Evolutionary conservation across 257 asterid species (phyloP), one percentile per base, ranked within the genome.

Genomic region (Craterostigma plantagineum): DNA sequence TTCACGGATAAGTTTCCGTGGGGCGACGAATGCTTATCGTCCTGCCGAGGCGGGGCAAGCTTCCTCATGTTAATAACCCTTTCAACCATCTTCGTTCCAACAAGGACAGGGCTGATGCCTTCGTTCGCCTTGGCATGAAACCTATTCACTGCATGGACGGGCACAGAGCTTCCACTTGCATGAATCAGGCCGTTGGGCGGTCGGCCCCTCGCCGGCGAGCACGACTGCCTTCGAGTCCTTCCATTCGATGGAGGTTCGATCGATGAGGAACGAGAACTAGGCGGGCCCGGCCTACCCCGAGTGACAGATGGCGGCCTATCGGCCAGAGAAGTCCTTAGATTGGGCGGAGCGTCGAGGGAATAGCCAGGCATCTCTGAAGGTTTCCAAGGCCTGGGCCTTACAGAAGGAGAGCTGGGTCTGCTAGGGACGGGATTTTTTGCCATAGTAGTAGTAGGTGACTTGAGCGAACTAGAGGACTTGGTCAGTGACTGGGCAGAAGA

Each of bases 311-410:
- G 72, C 10, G 95, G 95, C 65, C 95, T 71, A 55, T 83, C 95
- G 3, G 79, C 45, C 41, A 90, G 58, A 14, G 99, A 70, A 18
- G 99, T 90, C 64, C 95, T 68, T 33, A 90, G 61, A 63, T 90
- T 90, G 10, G 99, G 92, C 35, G 95, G 99, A 16, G 71, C 86
- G 50, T 83, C 94, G 45, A 75, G 91, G 64, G 99, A 90, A 65
- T 79, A 83, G 18, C 95, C 95, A 15, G 95, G 94, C 67, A 90
- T 90, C 49, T 90, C 99, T 9, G 94, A 83, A 15, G 99, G 94
- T 63, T 83, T 83, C 92, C 93, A 83, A 30, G 82, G 77, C 63
- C 70, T 70, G 35, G 95, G 91, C 54, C 91, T 76, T 60, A 76
- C 73, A 15, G 73, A 50, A 2, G 98, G 98, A 48, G 98, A 87